Percentiles rank a stretch among this genome's conserved stretches.
phyloP scores from a whole-genome alignment of 257 asterid genomes.

The Prunella vulgaris region DNA sequence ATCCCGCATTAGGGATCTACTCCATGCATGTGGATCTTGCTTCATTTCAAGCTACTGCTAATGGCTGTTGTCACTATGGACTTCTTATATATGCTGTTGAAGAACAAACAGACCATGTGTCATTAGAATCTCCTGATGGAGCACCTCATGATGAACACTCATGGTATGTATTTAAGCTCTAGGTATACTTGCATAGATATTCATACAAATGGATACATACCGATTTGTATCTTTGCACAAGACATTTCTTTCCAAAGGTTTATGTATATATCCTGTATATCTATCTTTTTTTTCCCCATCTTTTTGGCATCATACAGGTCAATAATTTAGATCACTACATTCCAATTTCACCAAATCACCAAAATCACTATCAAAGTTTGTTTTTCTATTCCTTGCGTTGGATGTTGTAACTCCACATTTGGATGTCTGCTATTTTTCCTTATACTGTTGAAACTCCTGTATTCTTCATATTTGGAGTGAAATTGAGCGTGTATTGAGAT shows the following conservation, averaged over 20 bases:
- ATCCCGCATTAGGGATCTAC: constrained; percentile 66
- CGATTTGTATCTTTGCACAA: background rate
- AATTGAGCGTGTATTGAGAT: background rate
- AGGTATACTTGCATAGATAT: background rate
- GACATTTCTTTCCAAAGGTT: background rate
- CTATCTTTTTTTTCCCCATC: background rate
- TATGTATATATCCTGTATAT: background rate
- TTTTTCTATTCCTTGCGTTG: background rate
- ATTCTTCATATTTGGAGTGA: background rate
- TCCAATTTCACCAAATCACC: background rate
- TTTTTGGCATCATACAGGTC: background rate
- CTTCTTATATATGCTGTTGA: constrained; percentile 66
- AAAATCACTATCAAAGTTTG: background rate
- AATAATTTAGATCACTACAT: background rate
- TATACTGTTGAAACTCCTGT: background rate
- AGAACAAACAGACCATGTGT: constrained; percentile 35
- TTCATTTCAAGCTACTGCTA: constrained; percentile 65
- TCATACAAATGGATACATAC: background rate
- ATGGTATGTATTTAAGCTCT: constrained; percentile 40
- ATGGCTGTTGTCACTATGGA: constrained; percentile 75
- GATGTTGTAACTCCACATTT: background rate
- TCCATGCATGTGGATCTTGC: constrained; percentile 79
- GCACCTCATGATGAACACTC: constrained; percentile 37
- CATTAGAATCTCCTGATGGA: constrained; percentile 48
- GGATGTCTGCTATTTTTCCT: background rate